Conservation (phyloP, 768 basidiomycete genomes). For the Boletus edulis region DNA sequence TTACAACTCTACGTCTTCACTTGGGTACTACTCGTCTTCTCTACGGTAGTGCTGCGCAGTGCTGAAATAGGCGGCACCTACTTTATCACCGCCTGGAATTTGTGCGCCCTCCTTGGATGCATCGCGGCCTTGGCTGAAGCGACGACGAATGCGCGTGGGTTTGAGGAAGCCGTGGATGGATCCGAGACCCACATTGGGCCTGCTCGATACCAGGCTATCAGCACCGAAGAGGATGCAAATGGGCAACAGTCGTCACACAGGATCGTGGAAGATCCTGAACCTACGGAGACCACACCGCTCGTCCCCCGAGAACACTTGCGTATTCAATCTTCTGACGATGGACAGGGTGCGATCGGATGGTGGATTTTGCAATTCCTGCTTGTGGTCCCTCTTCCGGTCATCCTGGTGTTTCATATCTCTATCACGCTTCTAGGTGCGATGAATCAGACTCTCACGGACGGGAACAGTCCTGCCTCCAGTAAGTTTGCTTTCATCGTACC, state of each 20-base stretch:
- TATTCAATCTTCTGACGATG: constrained; percentile 3
- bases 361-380: constrained; percentile 63
- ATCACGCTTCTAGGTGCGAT: constrained; percentile 46
- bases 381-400: constrained; percentile 50
- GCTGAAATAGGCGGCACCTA: constrained; percentile 53
- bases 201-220: constrained; percentile 27
- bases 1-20: constrained; percentile 56
- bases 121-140: constrained; percentile 38
- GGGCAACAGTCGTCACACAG: constrained; percentile 15
- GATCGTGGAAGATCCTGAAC: constrained; percentile 37
- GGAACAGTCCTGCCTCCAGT: constrained; percentile 50
- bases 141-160: constrained; percentile 18
- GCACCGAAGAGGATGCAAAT: constrained; percentile 8
- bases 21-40: constrained; percentile 54
- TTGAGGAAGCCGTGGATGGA: constrained; percentile 4
- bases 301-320: constrained; percentile 34
- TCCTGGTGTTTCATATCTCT: constrained; percentile 51
- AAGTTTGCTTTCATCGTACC: constrained; percentile 20
- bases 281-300: constrained; percentile 59
- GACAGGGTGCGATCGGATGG: constrained; percentile 34
- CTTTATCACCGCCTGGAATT: constrained; percentile 55
- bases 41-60: constrained; percentile 44
- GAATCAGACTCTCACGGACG: constrained; percentile 62
- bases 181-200: constrained; percentile 15
- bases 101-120: constrained; percentile 41